Conservation (phyloP, 1,139 yeast species). For the Diutina rugosa region DNA sequence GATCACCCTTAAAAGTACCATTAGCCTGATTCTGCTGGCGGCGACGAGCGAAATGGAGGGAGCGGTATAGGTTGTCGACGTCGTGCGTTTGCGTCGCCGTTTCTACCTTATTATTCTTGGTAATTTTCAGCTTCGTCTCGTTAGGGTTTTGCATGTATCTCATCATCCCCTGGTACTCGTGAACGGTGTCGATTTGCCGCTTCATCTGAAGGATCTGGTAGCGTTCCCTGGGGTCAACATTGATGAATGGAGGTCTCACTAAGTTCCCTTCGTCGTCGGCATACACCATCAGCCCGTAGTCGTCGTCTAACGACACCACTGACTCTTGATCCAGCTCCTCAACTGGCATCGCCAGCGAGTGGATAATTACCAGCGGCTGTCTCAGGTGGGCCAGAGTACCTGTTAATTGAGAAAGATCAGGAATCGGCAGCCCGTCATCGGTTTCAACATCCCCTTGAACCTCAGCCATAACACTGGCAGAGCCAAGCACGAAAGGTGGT, state of each 20-base stretch:
- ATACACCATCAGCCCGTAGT: slow-evolving; percentile 3
- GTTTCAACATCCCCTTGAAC: not conserved
- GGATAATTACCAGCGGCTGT: not conserved
- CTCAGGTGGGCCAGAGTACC: not conserved
- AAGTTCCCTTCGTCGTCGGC: slow-evolving; percentile 24
- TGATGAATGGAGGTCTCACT: slow-evolving; percentile 34
- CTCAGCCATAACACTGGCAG: no score
- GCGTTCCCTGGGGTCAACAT: slow-evolving; percentile 31
- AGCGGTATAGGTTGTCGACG: slow-evolving; percentile 14
- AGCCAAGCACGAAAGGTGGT: not conserved
- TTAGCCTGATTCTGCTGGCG: not conserved
- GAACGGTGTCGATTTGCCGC: slow-evolving; percentile 23
- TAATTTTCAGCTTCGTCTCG: slow-evolving; percentile 17
- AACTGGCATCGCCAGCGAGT: not conserved
- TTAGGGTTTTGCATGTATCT: slow-evolving; percentile 30
- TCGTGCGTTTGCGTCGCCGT: slow-evolving; percentile 32
- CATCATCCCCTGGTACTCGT: slow-evolving; percentile 17
- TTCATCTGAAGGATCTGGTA: slow-evolving; percentile 29
- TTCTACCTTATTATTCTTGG: slow-evolving; percentile 17
- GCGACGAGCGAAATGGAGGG: slow-evolving; percentile 11
- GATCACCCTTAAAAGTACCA: not conserved
- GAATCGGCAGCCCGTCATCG: not conserved
- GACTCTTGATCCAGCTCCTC: not conserved
- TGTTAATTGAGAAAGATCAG: not conserved
- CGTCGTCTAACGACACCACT: not conserved